Base-by-base conservation (phyloP, 805 yeast genomes). In the Lipomyces sp. region DNA sequence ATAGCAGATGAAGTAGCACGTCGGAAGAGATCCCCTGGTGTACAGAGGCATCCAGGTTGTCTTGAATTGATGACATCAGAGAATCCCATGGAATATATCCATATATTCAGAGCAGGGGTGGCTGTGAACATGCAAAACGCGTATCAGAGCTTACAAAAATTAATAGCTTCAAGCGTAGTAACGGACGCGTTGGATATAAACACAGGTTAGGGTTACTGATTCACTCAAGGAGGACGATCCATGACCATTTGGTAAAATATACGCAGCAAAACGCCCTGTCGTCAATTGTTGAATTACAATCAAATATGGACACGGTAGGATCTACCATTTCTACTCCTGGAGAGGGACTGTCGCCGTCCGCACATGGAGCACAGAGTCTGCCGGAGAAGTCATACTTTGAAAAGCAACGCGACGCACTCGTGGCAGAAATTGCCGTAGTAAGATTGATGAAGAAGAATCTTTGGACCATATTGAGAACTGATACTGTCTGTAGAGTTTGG, bases 401-500 rank as follows among this genome's bases (percentile, higher is more conserved):
- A 67, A 83, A 82, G 66, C 89, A 87, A 69, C 78, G 90, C 18
- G 89, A 86, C 66, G 75, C 80, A 29, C 79, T 87, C 51, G 78
- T 87, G n/a, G 82, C 85, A 54, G 89, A 87, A 66, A 86, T 87
- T 56, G 77, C 86, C 1, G 73, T 76, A 53, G 78, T 75, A 66
- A 45, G 76, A 24, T 39, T 34, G 13, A 30, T 8, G 56, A 24
- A n/a, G 39, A 24, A 42, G 37, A 18, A 59, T 5, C 1, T 4
- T 35, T 53, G 39, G 13, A n/a, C 18, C 6, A 39, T 7, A 8
- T 3, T 58, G 6, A 42, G 15, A 55, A 55, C 32, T 39, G 35
- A 30, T 18, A 11, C 24, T 6, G 50, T 42, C 18, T 30, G 35
- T 24, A 70, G 76, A 76, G 73, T 10, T 83, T 89, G 84, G 92